Base-by-base conservation (phyloP, 139 green algal species). In the Closterium sp. region DNA sequence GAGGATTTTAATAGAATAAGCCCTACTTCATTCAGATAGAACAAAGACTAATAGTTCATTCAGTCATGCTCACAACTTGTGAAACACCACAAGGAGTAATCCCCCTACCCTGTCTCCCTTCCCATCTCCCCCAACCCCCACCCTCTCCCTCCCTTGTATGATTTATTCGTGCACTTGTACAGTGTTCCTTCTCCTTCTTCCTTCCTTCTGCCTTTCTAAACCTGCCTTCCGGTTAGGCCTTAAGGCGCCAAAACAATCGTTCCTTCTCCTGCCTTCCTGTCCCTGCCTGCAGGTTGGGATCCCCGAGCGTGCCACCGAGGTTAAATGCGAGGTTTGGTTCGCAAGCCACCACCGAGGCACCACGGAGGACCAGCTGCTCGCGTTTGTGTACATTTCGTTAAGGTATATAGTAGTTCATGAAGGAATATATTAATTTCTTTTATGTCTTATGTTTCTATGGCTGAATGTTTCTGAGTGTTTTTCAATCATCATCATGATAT, bases 221-320 rank as follows among this genome's bases (percentile, higher is more conserved):
- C n/a, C n/a, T n/a, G n/a, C n/a, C n/a, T n/a, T n/a, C n/a, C n/a
- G n/a, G n/a, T n/a, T n/a, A n/a, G n/a, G n/a, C n/a, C n/a, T n/a
- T n/a, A n/a, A n/a, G n/a, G n/a, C n/a, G n/a, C n/a, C n/a, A n/a
- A n/a, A n/a, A n/a, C n/a, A n/a, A n/a, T n/a, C n/a, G n/a, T n/a
- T n/a, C n/a, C n/a, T n/a, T n/a, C n/a, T n/a, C n/a, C n/a, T 32
- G 29, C 30, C 29, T 32, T 38, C 85, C 85, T 22, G 30, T 88
- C 22, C 85, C 85, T 88, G 11, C 29, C 85, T 88, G 85, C 85
- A 88, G 85, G 85, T 88, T 88, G 85, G 85, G 29, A 32, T 88
- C 21, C 85, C 85, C 29, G 85, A 88, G 85, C 29, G 85, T 32
- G 85, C 29, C 29, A 32, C 29, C 85, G 29, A 88, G 29, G 21